Base-by-base conservation (phyloP, 2,329 filamentous ascomycete genomes). In the Aschersonia sp. region DNA sequence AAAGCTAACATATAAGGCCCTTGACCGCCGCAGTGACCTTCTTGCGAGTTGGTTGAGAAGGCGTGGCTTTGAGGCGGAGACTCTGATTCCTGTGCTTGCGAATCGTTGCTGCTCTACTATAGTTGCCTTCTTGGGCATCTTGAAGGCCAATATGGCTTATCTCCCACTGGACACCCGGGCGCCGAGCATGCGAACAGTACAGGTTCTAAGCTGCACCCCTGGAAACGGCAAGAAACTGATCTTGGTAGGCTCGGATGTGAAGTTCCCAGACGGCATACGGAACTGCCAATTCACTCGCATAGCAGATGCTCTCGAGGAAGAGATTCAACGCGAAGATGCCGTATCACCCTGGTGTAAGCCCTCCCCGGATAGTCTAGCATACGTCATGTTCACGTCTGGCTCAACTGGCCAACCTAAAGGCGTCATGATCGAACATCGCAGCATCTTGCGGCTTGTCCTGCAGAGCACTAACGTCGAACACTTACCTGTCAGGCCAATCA, bases 121-220 rank as follows among this genome's bases (percentile, higher is more conserved):
- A 10, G 45, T 47, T 9, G 47, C 52, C 0, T 45, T 55, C 5
- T 55, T 29, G 45, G 58, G 56, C n/a, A 52, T 59, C 44, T 45
- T 60, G 4, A 59, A 58, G 41, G 55, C 58, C 2, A 52, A 51
- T 31, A 20, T 58, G 10, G 58, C 58, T 1, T 60, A 60, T 43
- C 42, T 60, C 3, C 58, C 58, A 0, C 45, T 60, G 0, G 56
- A 59, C 44, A 41, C 48, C 6, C 56, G 53, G 4, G 43, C 40
- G 4, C 57, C 58, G 20, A 30, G 10, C 4, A 47, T 20, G 0
- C 51, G 58, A 4, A 47, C 58, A 9, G 48, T 53, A n/a, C 47
- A 31, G 2, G 55, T 59, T 29, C 48, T 60, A 1, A 50, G 47
- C 5, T 43, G 32, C 32, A 38, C 10, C 32, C 32, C 51, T 2